Base-by-base conservation (phyloP, 768 basidiomycete species). In the Mycena polygramma region DNA sequence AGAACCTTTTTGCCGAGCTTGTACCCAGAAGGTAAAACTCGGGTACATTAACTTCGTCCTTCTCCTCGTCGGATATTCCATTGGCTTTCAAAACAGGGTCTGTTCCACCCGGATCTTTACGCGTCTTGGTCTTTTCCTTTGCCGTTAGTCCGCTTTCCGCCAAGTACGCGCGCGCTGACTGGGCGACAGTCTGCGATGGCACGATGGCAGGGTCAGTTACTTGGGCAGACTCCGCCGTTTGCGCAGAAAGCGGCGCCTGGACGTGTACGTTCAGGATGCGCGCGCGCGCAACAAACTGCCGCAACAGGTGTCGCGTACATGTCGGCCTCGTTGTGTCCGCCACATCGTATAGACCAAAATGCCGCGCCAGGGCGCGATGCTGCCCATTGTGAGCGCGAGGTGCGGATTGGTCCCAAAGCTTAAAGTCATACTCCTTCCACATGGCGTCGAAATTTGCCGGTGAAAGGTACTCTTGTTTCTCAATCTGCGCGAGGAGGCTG, bases 1-100 rank as follows among this genome's bases (percentile, higher is more conserved):
- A 57, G 3, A 5, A 51, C 55, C 36, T 66, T 66, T 20, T 57
- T 66, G 8, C 64, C 64, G 11, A 66, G 7, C 46, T 66, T 66
- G 64, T 37, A 66, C 4, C 36, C 64, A 14, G 35, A 11, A 24
- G 64, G 64, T 1, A 66, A 22, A 39, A 48, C 6, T 66, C 64
- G 1, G 63, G 63, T 53, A 74, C 62, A 22, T 36, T 43, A 17
- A 54, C 67, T 10, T 70, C 64, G 35, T 64, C 70, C 36, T 68
- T 43, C 0, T 30, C 70, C 30, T 30, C 30, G 30, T 30, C 30
- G 3, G 6, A 30, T 30, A 6, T 30, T 30, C 6, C 30, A 6
- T 30, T 2, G 6, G 30, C 30, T 30, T 30, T 30, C 30, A 30
- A 30, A 30, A 6, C 3, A 30, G 30, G 30, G 2, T 30, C 30